Conservation (phyloP, 179 eudicot species). For the Nepenthes alata region DNA sequence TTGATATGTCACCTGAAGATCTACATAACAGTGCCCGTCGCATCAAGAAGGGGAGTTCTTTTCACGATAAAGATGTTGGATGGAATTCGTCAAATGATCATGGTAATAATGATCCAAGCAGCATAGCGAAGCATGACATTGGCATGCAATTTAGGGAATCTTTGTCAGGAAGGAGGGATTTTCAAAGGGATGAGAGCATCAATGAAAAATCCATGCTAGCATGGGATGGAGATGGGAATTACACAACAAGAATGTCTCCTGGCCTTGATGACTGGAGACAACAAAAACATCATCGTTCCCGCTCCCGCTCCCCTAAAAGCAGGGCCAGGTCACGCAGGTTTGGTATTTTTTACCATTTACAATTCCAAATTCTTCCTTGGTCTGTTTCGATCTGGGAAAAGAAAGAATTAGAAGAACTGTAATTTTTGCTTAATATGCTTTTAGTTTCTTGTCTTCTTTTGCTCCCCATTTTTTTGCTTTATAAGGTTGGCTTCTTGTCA, state of each 20-base stretch:
- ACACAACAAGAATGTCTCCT: conserved; percentile 25
- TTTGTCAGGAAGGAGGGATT: conserved; percentile 19
- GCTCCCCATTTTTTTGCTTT: not conserved
- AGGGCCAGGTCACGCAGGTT: conserved; percentile 31
- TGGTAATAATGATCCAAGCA: not conserved
- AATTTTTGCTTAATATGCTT: not conserved
- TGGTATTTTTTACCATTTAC: not conserved
- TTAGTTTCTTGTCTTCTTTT: not conserved
- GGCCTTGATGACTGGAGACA: conserved; percentile 33
- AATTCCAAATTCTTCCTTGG: not conserved
- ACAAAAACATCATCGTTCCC: conserved; percentile 21
- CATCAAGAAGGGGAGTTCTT: conserved; percentile 12
- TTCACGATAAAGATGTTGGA: conserved; percentile 7
- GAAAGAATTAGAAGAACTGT: not conserved
- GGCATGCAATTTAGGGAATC: conserved; percentile 21
- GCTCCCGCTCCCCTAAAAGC: conserved; percentile 11
- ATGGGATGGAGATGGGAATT: conserved; percentile 24
- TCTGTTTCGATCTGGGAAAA: not conserved
- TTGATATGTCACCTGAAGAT: conserved; percentile 18
- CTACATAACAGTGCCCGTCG: conserved; percentile 13
- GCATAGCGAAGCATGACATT: conserved; percentile 1
- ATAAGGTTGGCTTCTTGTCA: not conserved
- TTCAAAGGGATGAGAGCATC: conserved; percentile 22
- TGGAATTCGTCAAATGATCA: conserved; percentile 4
- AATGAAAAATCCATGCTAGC: conserved; percentile 17